These are phyloP conservation scores for Pterula multifida DNA, from an alignment of 1,284 basidiomycete genomes.

Conservation along the genomic window DNA sequence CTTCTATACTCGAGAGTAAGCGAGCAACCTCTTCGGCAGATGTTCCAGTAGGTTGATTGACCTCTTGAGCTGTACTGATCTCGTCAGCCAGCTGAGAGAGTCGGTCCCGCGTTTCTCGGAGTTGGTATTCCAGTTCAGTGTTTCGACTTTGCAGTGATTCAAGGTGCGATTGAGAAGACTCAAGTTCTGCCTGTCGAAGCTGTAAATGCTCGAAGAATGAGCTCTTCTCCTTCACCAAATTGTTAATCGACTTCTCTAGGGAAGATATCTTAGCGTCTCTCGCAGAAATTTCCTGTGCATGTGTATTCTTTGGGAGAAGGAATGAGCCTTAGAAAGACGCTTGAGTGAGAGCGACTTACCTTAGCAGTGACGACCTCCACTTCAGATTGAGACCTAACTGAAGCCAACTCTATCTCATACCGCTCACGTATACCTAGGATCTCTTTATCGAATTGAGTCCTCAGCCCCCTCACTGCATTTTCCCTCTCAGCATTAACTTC, in stretches of 20 bases:
- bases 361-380: conserved; percentile 34
- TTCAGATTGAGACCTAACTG: conserved; percentile 24
- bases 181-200: conserved; percentile 76
- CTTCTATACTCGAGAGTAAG: conserved; percentile 67
- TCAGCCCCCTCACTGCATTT: conserved; percentile 51
- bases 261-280: conserved; percentile 54
- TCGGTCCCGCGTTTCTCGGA: conserved; percentile 69
- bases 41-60: conserved; percentile 23
- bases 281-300: conserved; percentile 54
- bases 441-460: conserved; percentile 72
- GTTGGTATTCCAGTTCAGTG: conserved; percentile 76
- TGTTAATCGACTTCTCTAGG: conserved; percentile 60
- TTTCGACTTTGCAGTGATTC: conserved; percentile 68
- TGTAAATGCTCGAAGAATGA: conserved; percentile 76
- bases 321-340: neutral
- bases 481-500: conserved; percentile 56
- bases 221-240: conserved; percentile 62
- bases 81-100: conserved; percentile 62
- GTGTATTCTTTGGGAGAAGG: conserved; percentile 39
- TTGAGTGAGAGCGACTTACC: no score
- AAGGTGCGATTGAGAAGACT: conserved; percentile 64
- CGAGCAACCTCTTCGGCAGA: conserved; percentile 63
- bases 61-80: conserved; percentile 49
- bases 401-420: conserved; percentile 61
- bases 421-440: conserved; percentile 46